These are phyloP conservation scores for Vaccinium vitisidaea DNA, from an alignment of 148 eudicot species.

Conservation along the genomic window DNA sequence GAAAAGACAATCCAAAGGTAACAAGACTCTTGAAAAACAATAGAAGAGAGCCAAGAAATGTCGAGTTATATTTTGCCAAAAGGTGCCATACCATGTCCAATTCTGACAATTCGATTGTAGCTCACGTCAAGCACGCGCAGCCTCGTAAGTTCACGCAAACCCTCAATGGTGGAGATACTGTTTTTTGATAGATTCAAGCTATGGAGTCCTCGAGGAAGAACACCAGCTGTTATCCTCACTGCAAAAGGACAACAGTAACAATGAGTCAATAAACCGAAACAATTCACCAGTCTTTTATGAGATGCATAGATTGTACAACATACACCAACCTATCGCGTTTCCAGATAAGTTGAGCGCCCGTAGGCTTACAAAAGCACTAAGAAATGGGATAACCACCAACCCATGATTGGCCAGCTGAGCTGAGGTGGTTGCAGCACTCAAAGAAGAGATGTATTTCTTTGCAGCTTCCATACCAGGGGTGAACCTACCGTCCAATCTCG, in stretches of 20 bases:
- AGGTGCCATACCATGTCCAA: slow-evolving; percentile 78
- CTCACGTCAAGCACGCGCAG: slow-evolving; percentile 90
- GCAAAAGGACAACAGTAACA: slow-evolving; percentile 15
- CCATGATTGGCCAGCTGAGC: slow-evolving; percentile 91
- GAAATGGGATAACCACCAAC: slow-evolving; percentile 77
- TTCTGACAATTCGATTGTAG: slow-evolving; percentile 82
- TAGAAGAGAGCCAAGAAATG: background rate
- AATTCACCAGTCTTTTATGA: background rate
- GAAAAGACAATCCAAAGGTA: background rate
- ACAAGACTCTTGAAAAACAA: background rate
- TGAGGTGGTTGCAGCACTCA: slow-evolving; percentile 57
- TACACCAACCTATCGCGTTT: slow-evolving; percentile 76
- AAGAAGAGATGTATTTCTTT: slow-evolving; percentile 72
- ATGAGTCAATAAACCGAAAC: background rate
- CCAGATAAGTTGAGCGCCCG: slow-evolving; percentile 85
- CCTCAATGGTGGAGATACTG: slow-evolving; percentile 79
- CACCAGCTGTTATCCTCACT: slow-evolving; percentile 88
- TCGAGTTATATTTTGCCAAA: background rate
- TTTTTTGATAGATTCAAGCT: slow-evolving; percentile 81
- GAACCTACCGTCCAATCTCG: slow-evolving; percentile 39
- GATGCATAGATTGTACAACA: slow-evolving; percentile 6
- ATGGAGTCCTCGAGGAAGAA: slow-evolving; percentile 95
- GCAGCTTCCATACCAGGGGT: slow-evolving; percentile 73
- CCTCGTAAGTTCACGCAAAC: slow-evolving; percentile 88
- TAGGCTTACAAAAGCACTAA: slow-evolving; percentile 82